Evolutionary conservation across 345 rosid genomes (phyloP), one percentile per base, ranked within the genome.

Genomic region (Angophora floribunda): DNA sequence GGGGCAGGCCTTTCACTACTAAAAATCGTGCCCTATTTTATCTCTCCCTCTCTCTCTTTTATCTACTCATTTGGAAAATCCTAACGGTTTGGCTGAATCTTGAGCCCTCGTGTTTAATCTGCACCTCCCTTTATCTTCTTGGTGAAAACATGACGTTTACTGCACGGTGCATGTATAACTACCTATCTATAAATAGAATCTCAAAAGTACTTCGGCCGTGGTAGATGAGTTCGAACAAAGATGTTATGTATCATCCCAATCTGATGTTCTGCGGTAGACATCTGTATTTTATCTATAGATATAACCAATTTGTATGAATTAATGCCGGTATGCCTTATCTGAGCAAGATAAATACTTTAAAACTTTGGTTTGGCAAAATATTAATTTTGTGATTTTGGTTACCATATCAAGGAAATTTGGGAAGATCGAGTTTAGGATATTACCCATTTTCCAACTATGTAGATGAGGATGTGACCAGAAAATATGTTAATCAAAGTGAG

Each of bases 251-350:
- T 30, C 15, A 63, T 13, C 16, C 41, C 15, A 65, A 32, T 32
- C 6, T 67, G 45, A 16, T 32, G 80, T 8, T 17, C 32, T 16
- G 36, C 45, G 0, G 12, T 19, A 67, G 22, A 15, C 13, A 13
- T n/a, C 41, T 16, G 14, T 63, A 52, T 52, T 63, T 0, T 19
- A 63, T 30, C 12, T 32, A 32, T 8, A 16, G 24, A 16, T 16
- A 67, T 67, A 8, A 15, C 12, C 16, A 32, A 7, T 67, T 32
- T 67, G 24, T 32, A 32, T 32, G 6, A 32, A 41, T 32, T 32
- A 16, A 32, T 16, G 9, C 21, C 1, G 1, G 5, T 9, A 0
- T 1, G 2, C 2, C 21, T 15, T 67, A 7, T 67, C 22, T 36
- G 9, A 32, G 22, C 10, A 16, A 70, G 2, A 4, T 70, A 36